Base-by-base conservation (phyloP, 169 alveolate species). In the Cyclospora cayetanensis region DNA sequence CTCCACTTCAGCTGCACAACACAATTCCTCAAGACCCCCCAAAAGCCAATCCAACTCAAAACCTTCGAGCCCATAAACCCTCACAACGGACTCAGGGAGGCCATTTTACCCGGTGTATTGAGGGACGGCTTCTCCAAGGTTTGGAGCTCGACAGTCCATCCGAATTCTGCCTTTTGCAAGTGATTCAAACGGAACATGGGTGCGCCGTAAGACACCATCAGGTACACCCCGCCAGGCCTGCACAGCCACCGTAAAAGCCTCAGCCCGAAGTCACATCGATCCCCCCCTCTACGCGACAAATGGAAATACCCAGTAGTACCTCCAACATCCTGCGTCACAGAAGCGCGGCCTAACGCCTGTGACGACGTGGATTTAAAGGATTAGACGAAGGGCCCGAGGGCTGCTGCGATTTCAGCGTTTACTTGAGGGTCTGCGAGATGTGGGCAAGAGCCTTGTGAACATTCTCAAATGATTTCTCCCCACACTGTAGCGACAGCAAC, bases 161-260 rank as follows among this genome's bases (percentile, higher is more conserved):
- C 72, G 53, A 34, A 85, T 42, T 85, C 91, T 90, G 93, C 93
- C 92, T 76, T 88, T 50, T 94, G 95, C 55, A 97, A 93, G 91
- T 97, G 96, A 37, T 88, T 93, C 83, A 95, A 79, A 82, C 99
- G 94, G 90, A 95, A 95, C 50, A 94, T 96, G 31, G 98, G 98
- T n/a, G 95, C 95, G 31, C 99, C 99, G 94, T 97, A 96, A n/a
- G 97, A 95, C 31, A 97, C 95, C 68, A 96, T 95, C 83, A 97
- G 95, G 91, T 97, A 97, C 25, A 95, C 96, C 0, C 99, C 99
- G 20, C 95, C 96, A 3, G 97, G 82, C 35, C 80, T 84, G 91
- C 37, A 34, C n/a, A 29, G 46, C 27, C 1, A 77, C 15, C 18
- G 22, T 20, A 37, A 3, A 37, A 4, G 4, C 52, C 3, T 46